A percentile compares a stretch with the other conserved stretches of the same genome.
These are phyloP conservation scores for Cadophora sp. DNA, from an alignment of 2,329 filamentous ascomycete genomes.

Conservation along the genomic window DNA sequence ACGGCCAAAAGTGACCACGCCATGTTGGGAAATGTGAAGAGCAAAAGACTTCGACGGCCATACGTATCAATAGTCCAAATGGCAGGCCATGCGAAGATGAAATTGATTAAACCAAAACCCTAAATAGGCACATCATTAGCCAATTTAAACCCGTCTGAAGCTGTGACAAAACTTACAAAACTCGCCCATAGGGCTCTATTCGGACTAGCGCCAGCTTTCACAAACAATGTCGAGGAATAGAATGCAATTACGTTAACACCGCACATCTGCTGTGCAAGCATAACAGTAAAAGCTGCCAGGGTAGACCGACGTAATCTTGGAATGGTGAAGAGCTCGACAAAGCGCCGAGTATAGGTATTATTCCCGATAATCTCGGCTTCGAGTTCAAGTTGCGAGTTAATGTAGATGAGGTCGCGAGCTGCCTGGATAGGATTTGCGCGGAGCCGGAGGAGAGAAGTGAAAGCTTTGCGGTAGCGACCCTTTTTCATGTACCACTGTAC, in stretches of 20 bases:
- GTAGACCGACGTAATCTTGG: slow-evolving; percentile 75
- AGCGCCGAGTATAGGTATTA: slow-evolving; percentile 63
- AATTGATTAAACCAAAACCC: slow-evolving; percentile 70
- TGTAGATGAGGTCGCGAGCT: slow-evolving; percentile 67
- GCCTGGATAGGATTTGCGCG: slow-evolving; percentile 65
- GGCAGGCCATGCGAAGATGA: slow-evolving; percentile 65
- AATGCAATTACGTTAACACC: slow-evolving; percentile 73
- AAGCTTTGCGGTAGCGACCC: slow-evolving; percentile 59
- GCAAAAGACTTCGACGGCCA: slow-evolving; percentile 63
- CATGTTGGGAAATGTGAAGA: slow-evolving; percentile 72
- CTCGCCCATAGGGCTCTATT: slow-evolving; percentile 65
- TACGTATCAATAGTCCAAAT: slow-evolving; percentile 69
- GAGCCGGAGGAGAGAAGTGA: slow-evolving; percentile 59
- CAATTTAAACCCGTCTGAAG: not conserved
- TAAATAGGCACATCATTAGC: slow-evolving; percentile 49
- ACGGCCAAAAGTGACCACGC: slow-evolving; percentile 68
- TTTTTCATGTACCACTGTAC: slow-evolving; percentile 50
- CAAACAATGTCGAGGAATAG: slow-evolving; percentile 71
- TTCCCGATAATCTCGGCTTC: slow-evolving; percentile 49
- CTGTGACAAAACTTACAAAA: not conserved
- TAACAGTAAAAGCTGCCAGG: slow-evolving; percentile 77
- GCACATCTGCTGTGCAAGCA: slow-evolving; percentile 48
- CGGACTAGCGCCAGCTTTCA: slow-evolving; percentile 60
- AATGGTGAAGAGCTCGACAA: slow-evolving; percentile 71
- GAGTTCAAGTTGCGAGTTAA: slow-evolving; percentile 57